These are phyloP conservation scores for Sugiyamaella japonica DNA, from an alignment of 1,139 yeast species.

Conservation along the genomic window DNA sequence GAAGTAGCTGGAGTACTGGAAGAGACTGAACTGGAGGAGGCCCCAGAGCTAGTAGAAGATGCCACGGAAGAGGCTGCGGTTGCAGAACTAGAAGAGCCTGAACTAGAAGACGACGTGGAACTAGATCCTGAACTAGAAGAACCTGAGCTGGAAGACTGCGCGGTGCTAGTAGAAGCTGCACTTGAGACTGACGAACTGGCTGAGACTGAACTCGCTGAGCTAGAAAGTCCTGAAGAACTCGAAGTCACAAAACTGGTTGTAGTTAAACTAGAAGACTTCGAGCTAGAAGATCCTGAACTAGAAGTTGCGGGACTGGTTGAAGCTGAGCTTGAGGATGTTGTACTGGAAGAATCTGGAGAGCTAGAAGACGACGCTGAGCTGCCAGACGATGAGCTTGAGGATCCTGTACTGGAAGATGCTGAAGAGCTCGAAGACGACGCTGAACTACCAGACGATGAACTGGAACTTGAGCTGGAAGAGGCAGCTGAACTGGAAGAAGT, in stretches of 20 bases:
- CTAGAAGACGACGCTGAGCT: slow-evolving; percentile 9
- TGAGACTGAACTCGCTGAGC: slow-evolving; percentile 2
- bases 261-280: not conserved
- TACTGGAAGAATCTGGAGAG: not conserved
- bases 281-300: slow-evolving; percentile 1
- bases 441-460: slow-evolving; percentile 5
- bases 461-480: not conserved
- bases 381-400: slow-evolving; percentile 8
- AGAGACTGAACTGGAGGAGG: not conserved
- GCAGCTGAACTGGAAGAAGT: not conserved
- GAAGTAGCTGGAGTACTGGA: not conserved
- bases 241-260: slow-evolving; percentile 15
- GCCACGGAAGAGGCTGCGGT: no score
- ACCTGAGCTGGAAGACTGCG: slow-evolving; percentile 19
- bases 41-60: slow-evolving; percentile 18
- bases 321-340: not conserved
- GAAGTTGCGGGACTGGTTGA: not conserved
- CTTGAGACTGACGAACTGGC: no score
- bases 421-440: slow-evolving; percentile 7
- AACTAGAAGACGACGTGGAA: not conserved
- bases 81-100: slow-evolving; percentile 3
- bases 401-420: slow-evolving; percentile 6
- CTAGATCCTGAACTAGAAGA: not conserved
- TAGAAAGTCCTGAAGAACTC: slow-evolving; percentile 11
- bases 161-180: no score